Evolutionary conservation across 164 flowering plant genomes (phyloP).

Genomic region (Macadamia tetraphylla): DNA sequence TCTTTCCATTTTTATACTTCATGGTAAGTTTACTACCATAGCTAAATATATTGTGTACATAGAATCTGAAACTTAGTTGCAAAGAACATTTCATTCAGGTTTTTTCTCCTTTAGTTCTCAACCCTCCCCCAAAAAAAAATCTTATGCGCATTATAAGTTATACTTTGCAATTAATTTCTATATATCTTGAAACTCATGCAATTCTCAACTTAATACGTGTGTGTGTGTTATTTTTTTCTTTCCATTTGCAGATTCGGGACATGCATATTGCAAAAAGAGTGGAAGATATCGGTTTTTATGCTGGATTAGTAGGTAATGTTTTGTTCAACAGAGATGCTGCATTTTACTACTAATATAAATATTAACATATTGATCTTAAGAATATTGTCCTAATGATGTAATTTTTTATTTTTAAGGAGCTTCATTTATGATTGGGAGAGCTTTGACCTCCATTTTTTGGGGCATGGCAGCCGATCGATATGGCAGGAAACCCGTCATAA

Average conservation of each 20-base stretch:
- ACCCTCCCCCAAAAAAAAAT: too few species aligned
- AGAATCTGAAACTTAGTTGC: too few species aligned
- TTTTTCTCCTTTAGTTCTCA: too few species aligned
- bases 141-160: too few species aligned
- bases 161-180: too few species aligned
- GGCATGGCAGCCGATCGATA: conserved; percentile 60
- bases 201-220: not conserved
- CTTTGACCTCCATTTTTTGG: conserved; percentile 70
- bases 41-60: too few species aligned
- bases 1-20: conserved; percentile 28
- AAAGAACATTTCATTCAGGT: too few species aligned
- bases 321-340: not conserved
- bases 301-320: conserved; percentile 61
- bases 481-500: conserved; percentile 50
- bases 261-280: conserved; percentile 58
- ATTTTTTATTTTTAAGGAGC: conserved; percentile 42
- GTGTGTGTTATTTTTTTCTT: not conserved
- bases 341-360: not conserved
- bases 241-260: conserved; percentile 49
- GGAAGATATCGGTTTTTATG: conserved; percentile 75
- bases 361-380: too few species aligned
- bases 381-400: too few species aligned
- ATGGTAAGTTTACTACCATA: conserved; percentile 21
- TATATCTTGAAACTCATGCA: too few species aligned
- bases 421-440: conserved; percentile 82